phyloP scores from a whole-genome alignment of 495 filamentous ascomycete species.

The Bacidia gigantensis region DNA sequence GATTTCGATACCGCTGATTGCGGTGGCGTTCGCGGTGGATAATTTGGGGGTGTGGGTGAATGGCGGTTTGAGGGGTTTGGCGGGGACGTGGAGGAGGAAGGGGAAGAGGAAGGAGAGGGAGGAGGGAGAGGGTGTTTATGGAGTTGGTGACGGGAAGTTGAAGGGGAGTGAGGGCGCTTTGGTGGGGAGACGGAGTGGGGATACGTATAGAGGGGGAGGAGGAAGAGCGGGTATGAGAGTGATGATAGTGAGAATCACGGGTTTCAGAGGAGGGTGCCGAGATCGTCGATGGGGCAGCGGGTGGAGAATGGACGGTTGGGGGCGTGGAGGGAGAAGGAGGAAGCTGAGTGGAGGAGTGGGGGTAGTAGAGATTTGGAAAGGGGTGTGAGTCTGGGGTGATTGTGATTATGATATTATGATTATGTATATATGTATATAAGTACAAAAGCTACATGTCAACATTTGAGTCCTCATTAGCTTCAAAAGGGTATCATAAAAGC shows the following conservation, averaged over 20 bases:
- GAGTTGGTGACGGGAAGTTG: background rate
- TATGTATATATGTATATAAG: background rate
- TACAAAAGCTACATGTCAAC: background rate
- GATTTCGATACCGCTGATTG: conserved; percentile 49
- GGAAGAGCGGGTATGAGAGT: background rate
- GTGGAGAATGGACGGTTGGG: conserved; percentile 1
- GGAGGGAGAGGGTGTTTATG: background rate
- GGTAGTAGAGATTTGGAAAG: conserved; percentile 5
- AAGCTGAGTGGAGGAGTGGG: background rate
- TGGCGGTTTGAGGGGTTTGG: background rate
- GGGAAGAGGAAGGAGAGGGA: background rate
- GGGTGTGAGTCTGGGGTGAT: background rate
- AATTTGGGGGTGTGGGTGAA: conserved; percentile 34
- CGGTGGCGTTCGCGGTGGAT: conserved; percentile 43
- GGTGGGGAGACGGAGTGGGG: too few species aligned
- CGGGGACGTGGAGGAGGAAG: background rate
- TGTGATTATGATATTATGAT: background rate
- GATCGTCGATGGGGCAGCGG: background rate
- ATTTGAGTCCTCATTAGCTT: too few species aligned
- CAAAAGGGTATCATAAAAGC: too few species aligned
- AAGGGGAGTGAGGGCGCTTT: background rate
- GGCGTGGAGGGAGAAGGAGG: background rate
- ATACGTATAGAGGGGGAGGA: too few species aligned
- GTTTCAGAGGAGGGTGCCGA: background rate
- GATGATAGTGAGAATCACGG: background rate